phyloP scores from a whole-genome alignment of 306 rosid genomes.

The Rubus parviflorus region DNA sequence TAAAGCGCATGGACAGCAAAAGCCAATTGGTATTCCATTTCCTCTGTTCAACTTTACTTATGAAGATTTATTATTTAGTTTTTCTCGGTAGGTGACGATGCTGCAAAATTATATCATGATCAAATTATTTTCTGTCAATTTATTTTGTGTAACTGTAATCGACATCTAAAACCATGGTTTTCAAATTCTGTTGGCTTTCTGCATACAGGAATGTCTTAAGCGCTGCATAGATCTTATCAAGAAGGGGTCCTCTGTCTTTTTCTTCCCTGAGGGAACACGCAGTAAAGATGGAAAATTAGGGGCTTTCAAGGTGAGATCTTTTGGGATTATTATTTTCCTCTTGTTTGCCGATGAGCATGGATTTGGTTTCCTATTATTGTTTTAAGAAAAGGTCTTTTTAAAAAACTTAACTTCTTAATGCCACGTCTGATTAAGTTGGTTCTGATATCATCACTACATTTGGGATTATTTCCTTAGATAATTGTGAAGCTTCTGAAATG shows the following conservation, averaged over 20 bases:
- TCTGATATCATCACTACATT: background rate
- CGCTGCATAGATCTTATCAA: constrained; percentile 75
- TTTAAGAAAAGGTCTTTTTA: background rate
- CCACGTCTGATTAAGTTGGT: background rate
- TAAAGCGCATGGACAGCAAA: constrained; percentile 88
- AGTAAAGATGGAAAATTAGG: constrained; percentile 84
- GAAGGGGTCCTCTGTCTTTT: constrained; percentile 87
- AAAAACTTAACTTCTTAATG: background rate
- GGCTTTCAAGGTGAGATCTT: constrained; percentile 72
- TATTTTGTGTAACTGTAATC: constrained; percentile 5
- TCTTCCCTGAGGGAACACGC: constrained; percentile 98
- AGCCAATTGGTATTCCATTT: constrained; percentile 84
- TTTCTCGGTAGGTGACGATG: constrained; percentile 17
- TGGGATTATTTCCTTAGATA: background rate
- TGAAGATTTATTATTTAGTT: constrained; percentile 17
- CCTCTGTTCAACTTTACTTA: constrained; percentile 3
- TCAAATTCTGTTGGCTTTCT: constrained; percentile 21
- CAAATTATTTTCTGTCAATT: background rate
- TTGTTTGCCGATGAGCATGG: constrained; percentile 23
- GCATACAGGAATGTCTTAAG: constrained; percentile 74
- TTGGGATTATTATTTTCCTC: constrained; percentile 10
- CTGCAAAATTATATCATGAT: constrained; percentile 4
- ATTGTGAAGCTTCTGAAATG: background rate
- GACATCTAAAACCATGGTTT: constrained; percentile 10
- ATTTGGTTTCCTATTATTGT: background rate